Base-by-base conservation (phyloP, 768 basidiomycete species). In the Boletus rubescentipes region DNA sequence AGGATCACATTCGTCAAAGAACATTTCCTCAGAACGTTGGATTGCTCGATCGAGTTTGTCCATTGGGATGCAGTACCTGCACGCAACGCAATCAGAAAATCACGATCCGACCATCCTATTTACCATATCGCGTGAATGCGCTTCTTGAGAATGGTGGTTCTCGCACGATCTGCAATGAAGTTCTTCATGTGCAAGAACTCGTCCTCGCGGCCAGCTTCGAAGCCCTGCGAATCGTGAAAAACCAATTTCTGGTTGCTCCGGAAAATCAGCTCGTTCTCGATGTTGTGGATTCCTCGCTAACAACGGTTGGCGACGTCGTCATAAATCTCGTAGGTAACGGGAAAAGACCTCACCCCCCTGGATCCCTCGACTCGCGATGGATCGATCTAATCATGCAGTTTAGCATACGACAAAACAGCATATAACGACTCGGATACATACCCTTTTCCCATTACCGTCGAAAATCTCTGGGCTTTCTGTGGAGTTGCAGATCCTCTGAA, bases 11-110 rank as follows among this genome's bases (percentile, higher is more conserved):
- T 45, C 51, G 1, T 21, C 36, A 21, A 52, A 52, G 5, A 51
- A 51, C 31, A 2, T 51, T 21, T 51, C 50, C 29, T 52, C 51
- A 4, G 51, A 30, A 2, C 18, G 29, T 10, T 39, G 44, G 16
- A 53, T 39, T 42, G 26, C 15, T 30, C 54, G 44, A 1, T 46
- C 44, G 14, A 46, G 9, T 2, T 46, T 40, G 12, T 55, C 54
- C 54, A 55, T 53, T 7, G 54, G 42, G 26, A 53, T 53, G 32
- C 50, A 53, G 18, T 54, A 54, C 53, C 53, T 54, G 12, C 31
- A 16, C 18, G 2, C 18, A 32, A 14, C 30, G 12, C 9, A 11
- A 20, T 14, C 4, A 18, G 7, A 14, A 18, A 12, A 34, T 16
- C 4, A 9, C 8, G 26, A 16, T 4, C 3, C 5, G 11, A n/a